Evolutionary conservation across 352 stramenopile species (phyloP), one percentile per base, ranked within the genome.

Genomic region (Pythium phragmiticola): DNA sequence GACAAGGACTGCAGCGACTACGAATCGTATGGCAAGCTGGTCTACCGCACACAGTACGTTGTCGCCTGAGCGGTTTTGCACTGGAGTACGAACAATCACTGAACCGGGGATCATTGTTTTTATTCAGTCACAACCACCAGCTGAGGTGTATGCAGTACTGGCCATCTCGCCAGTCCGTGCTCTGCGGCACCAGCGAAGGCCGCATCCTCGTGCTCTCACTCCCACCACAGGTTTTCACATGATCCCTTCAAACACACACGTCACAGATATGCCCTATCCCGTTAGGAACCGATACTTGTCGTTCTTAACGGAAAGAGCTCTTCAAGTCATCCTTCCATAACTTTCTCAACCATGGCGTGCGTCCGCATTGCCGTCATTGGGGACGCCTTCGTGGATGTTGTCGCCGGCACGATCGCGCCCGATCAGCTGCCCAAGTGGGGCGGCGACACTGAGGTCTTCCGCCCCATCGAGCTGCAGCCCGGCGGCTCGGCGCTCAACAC

Each of bases 401-500:
- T 94, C 37, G 83, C 81, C 7, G 81, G 83, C n/a, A 86, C 82
- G 36, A 65, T 90, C 43, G 69, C 72, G 28, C 79, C 72, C 0
- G 74, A 84, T 11, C 77, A 88, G 72, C 65, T 95, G 45, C 87
- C 87, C 43, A 83, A 80, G 45, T 95, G 84, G 87, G 87, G 87
- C 23, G 75, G 81, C 12, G 87, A 94, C 63, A 76, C 88, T 21
- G 84, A 92, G 62, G 87, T 81, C 69, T 74, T 66, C 43, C 75
- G 63, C 13, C 75, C 80, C 9, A 93, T 94, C 49, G 62, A 89
- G 64, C 70, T 93, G 61, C 86, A 92, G 63, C 83, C 87, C 0
- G 84, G 87, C 21, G 87, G 87, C 60, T 94, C 84, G 53, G 84
- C 84, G 43, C 75, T 92, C 61, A 95, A 95, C 74, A 95, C 87